Evolutionary conservation across 176 grass and related monocot species (phyloP), one percentile per base, ranked within the genome.

Genomic region (Panicum miliaceum): DNA sequence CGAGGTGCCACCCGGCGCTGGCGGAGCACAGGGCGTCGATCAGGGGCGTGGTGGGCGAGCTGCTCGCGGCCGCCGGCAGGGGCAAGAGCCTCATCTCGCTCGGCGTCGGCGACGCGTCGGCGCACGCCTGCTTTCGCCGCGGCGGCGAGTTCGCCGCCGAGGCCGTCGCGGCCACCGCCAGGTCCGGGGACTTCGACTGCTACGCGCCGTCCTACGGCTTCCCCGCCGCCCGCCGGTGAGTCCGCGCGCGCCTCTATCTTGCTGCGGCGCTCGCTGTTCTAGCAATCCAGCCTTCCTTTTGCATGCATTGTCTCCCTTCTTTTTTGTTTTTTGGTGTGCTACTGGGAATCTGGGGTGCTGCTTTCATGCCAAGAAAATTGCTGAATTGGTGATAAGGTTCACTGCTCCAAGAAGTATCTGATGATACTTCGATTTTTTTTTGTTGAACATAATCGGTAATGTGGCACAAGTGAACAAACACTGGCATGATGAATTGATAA

Each of bases 41-140:
- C 68, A 75, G 96, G 81, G 89, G 93, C 6, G 73, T 93, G 41
- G 77, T 98, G 4, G 89, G 59, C 9, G 80, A 95, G 74, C 83
- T 98, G 45, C 75, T 95, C 5, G 14, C 23, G 7, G 16, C 12
- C 19, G 73, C 75, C 14, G 77, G 60, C 60, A 22, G 0, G 63
- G 22, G 13, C 12, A 93, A 56, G 83, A 15, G 48, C 66, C 89
- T 98, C 62, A 83, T 98, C 48, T 95, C 93, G 10, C 88, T 98
- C 67, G 96, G 96, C 66, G 89, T 98, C 51, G 96, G 96, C 12
- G 96, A 98, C 86, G 93, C 96, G 12, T 81, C 96, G 3, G 35
- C 77, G 12, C 90, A 91, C 85, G 80, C 77, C 0, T 98, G 93
- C 85, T 98, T 98, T 84, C 89, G 88, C 16, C 64, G 66, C 25